Evolutionary conservation across 129 eudicot genomes (phyloP).

Genomic region (Erigeron canadensis): DNA sequence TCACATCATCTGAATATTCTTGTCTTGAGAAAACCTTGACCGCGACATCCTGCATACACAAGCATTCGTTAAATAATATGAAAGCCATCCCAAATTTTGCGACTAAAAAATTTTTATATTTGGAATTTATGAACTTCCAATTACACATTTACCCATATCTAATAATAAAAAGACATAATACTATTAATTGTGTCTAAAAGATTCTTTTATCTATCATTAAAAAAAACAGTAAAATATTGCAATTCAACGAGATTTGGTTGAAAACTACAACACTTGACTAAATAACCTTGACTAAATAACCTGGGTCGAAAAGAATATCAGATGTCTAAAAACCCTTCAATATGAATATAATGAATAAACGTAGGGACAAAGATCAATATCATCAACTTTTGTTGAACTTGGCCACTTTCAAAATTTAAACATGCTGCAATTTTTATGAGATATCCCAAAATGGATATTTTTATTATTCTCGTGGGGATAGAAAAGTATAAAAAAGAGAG

Average conservation of each 20-base stretch:
- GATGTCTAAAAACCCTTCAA: constrained; percentile 13
- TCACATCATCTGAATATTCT: constrained; percentile 89
- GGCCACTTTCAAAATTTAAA: neutral
- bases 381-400: neutral
- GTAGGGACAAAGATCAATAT: constrained; percentile 1
- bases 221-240: neutral
- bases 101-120: neutral
- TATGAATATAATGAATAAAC: constrained; percentile 7
- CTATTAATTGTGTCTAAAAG: constrained; percentile 4
- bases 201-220: constrained; percentile 11
- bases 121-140: neutral
- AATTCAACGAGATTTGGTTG: neutral
- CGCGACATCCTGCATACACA: constrained; percentile 88
- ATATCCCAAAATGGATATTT: constrained; percentile 5
- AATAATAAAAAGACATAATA: neutral
- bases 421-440: neutral
- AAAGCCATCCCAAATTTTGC: neutral
- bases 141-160: constrained; percentile 1
- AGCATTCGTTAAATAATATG: neutral
- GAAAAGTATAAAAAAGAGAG: constrained; percentile 27
- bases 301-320: neutral
- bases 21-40: constrained; percentile 92
- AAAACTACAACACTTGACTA: neutral
- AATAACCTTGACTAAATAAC: neutral
- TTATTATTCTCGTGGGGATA: neutral